phyloP scores from a whole-genome alignment of 441 rosid genomes.

The Adansonia madagascariensis region DNA sequence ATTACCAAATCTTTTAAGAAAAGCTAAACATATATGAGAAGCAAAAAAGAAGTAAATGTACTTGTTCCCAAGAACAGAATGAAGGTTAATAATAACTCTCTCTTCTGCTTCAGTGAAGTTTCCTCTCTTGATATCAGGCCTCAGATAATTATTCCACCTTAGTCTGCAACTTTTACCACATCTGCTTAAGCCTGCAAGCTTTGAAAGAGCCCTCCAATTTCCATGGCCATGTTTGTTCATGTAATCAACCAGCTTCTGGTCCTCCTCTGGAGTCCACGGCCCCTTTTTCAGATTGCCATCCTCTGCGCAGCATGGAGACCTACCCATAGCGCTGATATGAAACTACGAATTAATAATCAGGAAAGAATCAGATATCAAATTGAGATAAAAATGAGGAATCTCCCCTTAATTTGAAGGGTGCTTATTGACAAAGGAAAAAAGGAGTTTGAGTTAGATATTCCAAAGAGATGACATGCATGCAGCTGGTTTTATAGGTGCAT shows the following conservation, averaged over 20 bases:
- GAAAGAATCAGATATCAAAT: not conserved
- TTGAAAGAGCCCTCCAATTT: slow-evolving; percentile 45
- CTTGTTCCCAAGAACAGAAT: slow-evolving; percentile 48
- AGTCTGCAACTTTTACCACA: slow-evolving; percentile 53
- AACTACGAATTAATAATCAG: not conserved
- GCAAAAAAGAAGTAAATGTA: slow-evolving; percentile 1
- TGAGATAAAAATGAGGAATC: too few species aligned
- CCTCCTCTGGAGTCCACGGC: slow-evolving; percentile 50
- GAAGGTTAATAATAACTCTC: slow-evolving; percentile 39
- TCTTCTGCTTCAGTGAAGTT: slow-evolving; percentile 48
- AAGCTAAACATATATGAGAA: not conserved
- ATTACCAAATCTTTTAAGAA: not conserved
- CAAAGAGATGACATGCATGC: not conserved
- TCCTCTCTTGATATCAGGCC: slow-evolving; percentile 55
- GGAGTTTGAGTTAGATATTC: not conserved
- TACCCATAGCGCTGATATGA: slow-evolving; percentile 23
- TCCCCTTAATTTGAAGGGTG: not conserved
- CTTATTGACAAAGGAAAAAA: not conserved
- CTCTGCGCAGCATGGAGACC: slow-evolving; percentile 37
- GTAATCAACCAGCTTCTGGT: slow-evolving; percentile 37
- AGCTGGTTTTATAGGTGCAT: slow-evolving; percentile 24
- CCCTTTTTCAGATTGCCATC: slow-evolving; percentile 40
- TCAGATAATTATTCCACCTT: slow-evolving; percentile 49
- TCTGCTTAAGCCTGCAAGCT: slow-evolving; percentile 45
- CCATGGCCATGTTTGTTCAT: slow-evolving; percentile 39